phyloP scores from a whole-genome alignment of 768 basidiomycete species.

The Mycena venus region DNA sequence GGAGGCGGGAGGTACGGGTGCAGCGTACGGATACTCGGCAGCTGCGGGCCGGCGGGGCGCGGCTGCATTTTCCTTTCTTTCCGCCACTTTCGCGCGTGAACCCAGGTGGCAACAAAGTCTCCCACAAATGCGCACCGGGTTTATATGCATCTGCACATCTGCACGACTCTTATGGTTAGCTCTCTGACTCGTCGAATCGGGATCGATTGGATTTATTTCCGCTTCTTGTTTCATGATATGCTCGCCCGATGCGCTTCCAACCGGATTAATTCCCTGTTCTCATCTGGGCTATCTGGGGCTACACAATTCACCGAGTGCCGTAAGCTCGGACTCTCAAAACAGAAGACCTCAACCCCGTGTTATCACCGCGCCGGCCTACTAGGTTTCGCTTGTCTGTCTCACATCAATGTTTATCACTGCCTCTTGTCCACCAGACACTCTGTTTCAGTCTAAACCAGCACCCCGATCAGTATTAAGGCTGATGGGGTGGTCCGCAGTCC shows the following conservation, averaged over 20 bases:
- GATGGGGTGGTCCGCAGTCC: neutral
- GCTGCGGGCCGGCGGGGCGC: conserved; percentile 33
- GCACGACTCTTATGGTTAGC: conserved; percentile 11
- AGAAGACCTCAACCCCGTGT: neutral
- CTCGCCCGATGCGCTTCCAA: neutral
- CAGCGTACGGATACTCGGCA: conserved; percentile 79
- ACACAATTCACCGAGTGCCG: neutral
- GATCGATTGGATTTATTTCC: neutral
- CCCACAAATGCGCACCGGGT: neutral
- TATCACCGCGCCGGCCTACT: neutral
- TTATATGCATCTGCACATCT: conserved; percentile 5
- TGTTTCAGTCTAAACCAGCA: neutral
- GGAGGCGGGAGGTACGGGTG: conserved; percentile 76
- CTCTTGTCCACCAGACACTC: neutral
- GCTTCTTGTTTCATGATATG: neutral
- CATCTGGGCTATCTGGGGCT: too few species aligned
- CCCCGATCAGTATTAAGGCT: neutral
- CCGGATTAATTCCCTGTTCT: neutral
- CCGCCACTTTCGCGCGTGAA: neutral
- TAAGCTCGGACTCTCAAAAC: too few species aligned
- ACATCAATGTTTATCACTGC: neutral
- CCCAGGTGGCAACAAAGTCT: neutral
- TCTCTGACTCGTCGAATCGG: neutral
- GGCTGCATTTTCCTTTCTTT: neutral
- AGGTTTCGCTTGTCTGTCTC: too few species aligned